These are phyloP conservation scores for Ulvella scutata DNA, from an alignment of 139 green algal species.

Conservation along the genomic window DNA sequence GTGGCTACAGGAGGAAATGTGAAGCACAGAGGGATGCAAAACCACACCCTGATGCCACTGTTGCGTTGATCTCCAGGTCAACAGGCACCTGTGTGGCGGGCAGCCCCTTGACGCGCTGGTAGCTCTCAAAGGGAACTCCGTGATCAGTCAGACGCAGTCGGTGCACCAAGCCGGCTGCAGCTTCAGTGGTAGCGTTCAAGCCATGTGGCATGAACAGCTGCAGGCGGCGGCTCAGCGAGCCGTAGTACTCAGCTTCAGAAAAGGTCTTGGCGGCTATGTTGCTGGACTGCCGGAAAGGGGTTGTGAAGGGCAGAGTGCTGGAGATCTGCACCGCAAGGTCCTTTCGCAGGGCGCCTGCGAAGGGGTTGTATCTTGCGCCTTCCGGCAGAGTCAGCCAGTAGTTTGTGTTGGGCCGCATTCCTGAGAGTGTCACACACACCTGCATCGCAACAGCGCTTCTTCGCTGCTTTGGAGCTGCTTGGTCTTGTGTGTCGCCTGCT, in stretches of 20 bases:
- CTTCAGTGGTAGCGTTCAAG: too few species aligned
- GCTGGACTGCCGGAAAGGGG: neutral
- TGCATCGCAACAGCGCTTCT: too few species aligned
- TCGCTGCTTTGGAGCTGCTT: too few species aligned
- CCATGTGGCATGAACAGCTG: neutral
- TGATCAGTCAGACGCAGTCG: too few species aligned
- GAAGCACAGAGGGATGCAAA: neutral
- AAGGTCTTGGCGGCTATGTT: neutral
- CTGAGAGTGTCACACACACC: neutral
- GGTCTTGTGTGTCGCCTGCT: too few species aligned
- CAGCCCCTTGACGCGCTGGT: too few species aligned
- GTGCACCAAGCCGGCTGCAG: too few species aligned
- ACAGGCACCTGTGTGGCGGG: too few species aligned
- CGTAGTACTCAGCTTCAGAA: neutral
- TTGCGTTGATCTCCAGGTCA: too few species aligned
- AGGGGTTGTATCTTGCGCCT: neutral
- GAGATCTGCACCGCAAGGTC: neutral
- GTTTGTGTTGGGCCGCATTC: neutral
- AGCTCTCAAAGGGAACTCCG: too few species aligned
- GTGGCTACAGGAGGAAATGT: neutral
- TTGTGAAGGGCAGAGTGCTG: neutral
- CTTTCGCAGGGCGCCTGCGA: neutral
- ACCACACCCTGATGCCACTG: too few species aligned
- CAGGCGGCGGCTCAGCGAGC: neutral
- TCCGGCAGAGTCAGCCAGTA: neutral